Conservation (phyloP, 805 yeast genomes). For the Candida peoriensis region DNA sequence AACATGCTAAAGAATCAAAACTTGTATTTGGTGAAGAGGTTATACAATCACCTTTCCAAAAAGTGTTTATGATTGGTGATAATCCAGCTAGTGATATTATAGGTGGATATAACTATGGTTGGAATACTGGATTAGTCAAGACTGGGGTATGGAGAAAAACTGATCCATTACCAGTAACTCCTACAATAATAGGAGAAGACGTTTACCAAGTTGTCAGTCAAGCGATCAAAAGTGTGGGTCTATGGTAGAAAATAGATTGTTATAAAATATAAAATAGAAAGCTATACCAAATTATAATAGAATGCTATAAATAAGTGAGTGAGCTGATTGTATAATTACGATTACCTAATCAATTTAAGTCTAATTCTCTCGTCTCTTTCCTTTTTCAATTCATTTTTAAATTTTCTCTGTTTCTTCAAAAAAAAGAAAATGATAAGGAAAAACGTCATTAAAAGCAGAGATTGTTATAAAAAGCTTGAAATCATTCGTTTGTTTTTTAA, state of each 20-base stretch:
- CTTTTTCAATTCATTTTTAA: too few relatives aligned
- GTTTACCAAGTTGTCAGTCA: constrained; percentile 46
- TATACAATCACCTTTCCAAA: constrained; percentile 37
- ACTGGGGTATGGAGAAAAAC: constrained; percentile 81
- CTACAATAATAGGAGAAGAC: constrained; percentile 45
- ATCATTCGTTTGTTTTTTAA: too few relatives aligned
- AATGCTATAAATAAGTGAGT: too few relatives aligned
- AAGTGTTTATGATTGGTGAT: constrained; percentile 95
- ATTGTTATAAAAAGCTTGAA: too few relatives aligned
- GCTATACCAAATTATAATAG: too few relatives aligned
- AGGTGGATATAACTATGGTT: constrained; percentile 85
- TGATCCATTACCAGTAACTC: constrained; percentile 39
- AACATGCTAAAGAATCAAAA: constrained; percentile 3
- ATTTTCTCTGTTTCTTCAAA: too few relatives aligned
- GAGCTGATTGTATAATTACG: too few relatives aligned
- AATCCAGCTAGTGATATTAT: constrained; percentile 89
- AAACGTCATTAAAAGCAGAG: too few relatives aligned
- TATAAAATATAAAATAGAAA: too few relatives aligned
- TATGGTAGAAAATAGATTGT: constrained; percentile 12
- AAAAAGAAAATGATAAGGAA: too few relatives aligned
- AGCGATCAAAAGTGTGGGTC: constrained; percentile 16
- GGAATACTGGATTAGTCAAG: constrained; percentile 80
- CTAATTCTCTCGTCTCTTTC: too few relatives aligned
- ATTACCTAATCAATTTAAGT: too few relatives aligned
- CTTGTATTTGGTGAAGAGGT: constrained; percentile 19